A percentile compares a stretch with the other conserved stretches of the same genome.
phyloP scores from a whole-genome alignment of 2,329 filamentous ascomycete species.

The Pyrenochaeta sp. region DNA sequence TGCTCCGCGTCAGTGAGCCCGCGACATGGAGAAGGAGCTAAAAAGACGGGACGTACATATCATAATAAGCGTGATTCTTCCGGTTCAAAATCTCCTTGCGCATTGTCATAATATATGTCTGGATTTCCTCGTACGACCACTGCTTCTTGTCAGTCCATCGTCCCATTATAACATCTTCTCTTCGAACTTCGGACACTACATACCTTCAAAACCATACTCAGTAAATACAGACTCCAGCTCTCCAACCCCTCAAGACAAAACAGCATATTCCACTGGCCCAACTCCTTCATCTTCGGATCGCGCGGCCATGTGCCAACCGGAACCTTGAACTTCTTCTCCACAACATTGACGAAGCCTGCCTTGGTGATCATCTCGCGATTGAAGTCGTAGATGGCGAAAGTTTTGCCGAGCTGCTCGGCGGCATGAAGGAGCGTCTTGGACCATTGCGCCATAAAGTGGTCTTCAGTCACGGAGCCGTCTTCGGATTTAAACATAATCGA shows the following conservation, averaged over 20 bases:
- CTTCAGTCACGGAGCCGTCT: constrained; percentile 33
- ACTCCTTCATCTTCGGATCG: constrained; percentile 59
- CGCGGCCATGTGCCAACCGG: constrained; percentile 34
- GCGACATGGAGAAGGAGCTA: neutral
- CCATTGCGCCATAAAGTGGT: constrained; percentile 35
- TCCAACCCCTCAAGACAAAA: constrained; percentile 41
- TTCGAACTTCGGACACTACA: too few relatives aligned
- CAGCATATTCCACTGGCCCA: constrained; percentile 50
- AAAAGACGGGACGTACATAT: constrained; percentile 22
- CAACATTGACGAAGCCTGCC: constrained; percentile 64
- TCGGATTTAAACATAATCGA: constrained; percentile 32
- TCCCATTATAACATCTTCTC: too few relatives aligned
- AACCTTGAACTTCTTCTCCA: constrained; percentile 53
- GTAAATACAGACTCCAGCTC: constrained; percentile 33
- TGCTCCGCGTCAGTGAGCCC: neutral
- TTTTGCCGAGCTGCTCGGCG: constrained; percentile 45
- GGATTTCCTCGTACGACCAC: constrained; percentile 56
- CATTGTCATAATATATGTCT: constrained; percentile 49
- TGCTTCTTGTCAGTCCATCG: too few relatives aligned
- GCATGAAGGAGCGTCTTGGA: constrained; percentile 34
- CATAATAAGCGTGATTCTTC: constrained; percentile 39
- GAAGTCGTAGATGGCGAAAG: constrained; percentile 45
- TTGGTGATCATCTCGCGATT: constrained; percentile 57
- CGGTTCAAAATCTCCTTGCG: constrained; percentile 35
- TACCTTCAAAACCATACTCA: constrained; percentile 31